phyloP scores from a whole-genome alignment of 2,329 filamentous ascomycete genomes.

The Colletotrichum lindemuthianum region DNA sequence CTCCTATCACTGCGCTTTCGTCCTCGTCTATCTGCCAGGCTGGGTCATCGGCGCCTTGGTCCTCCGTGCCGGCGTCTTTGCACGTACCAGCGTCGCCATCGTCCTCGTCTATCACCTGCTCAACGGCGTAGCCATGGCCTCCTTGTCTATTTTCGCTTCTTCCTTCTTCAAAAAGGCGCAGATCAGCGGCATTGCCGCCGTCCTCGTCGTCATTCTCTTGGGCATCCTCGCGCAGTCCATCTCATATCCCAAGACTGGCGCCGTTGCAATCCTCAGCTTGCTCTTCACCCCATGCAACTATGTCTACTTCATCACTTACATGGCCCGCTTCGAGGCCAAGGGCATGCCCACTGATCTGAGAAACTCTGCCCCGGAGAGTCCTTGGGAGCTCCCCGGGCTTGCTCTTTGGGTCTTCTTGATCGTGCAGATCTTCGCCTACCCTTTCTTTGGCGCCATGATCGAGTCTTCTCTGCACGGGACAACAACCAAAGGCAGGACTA shows the following conservation, averaged over 20 bases:
- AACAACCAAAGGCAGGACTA: conserved; percentile 68
- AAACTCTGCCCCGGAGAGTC: conserved; percentile 69
- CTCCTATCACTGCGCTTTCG: conserved; percentile 83
- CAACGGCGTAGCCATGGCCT: conserved; percentile 79
- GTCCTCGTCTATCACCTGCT: conserved; percentile 80
- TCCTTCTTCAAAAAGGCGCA: conserved; percentile 89
- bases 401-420: conserved; percentile 81
- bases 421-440: conserved; percentile 82
- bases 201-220: conserved; percentile 77
- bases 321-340: conserved; percentile 79
- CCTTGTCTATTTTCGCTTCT: conserved; percentile 82
- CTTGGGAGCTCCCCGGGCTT: conserved; percentile 77
- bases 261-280: conserved; percentile 76
- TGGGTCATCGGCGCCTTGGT: conserved; percentile 83
- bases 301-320: conserved; percentile 79
- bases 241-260: conserved; percentile 67
- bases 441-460: conserved; percentile 77
- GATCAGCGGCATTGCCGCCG: conserved; percentile 83
- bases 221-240: conserved; percentile 85
- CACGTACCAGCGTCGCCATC: conserved; percentile 69
- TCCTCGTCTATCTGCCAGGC: conserved; percentile 80
- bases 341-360: conserved; percentile 69
- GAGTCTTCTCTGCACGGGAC: conserved; percentile 83
- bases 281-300: conserved; percentile 91
- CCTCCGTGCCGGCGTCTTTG: conserved; percentile 71